Percentiles rank a stretch among this genome's conserved stretches.
Evolutionary conservation across 257 asterid species (phyloP).

Genomic region (Asclepias syriaca): DNA sequence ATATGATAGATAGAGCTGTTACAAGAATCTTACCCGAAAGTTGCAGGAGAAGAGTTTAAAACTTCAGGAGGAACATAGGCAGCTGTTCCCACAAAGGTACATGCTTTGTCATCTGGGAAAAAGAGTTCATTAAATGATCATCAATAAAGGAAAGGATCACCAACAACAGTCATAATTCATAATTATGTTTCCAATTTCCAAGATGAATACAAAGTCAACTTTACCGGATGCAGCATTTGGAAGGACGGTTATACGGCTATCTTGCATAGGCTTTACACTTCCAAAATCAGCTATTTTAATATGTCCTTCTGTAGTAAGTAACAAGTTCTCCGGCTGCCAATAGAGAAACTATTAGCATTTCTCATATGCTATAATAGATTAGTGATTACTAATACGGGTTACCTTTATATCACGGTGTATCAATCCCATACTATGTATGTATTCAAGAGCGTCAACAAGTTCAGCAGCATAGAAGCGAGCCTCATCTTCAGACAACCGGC

Average conservation of each 20-base stretch:
- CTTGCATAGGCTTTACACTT: conserved; percentile 97
- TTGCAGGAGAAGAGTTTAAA: conserved; percentile 94
- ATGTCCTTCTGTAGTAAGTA: conserved; percentile 87
- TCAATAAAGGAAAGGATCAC: background rate
- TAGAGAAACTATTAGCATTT: conserved; percentile 32
- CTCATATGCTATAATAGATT: conserved; percentile 11
- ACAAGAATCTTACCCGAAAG: conserved; percentile 54
- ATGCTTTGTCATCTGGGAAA: conserved; percentile 89
- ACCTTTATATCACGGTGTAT: conserved; percentile 99
- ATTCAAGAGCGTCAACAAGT: conserved; percentile 97
- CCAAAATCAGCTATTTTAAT: conserved; percentile 99
- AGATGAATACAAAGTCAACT: conserved; percentile 12
- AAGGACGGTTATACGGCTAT: conserved; percentile 82
- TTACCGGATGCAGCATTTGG: conserved; percentile 97
- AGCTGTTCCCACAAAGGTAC: conserved; percentile 99
- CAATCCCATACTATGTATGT: conserved; percentile 92
- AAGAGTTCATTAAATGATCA: conserved; percentile 1
- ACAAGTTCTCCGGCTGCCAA: conserved; percentile 94
- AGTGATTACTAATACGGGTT: conserved; percentile 17
- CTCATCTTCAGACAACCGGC: conserved; percentile 83
- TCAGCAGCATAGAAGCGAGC: conserved; percentile 96
- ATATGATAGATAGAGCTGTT: conserved; percentile 2
- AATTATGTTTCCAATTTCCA: conserved; percentile 2
- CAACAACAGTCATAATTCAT: background rate
- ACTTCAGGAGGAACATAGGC: conserved; percentile 99